These are phyloP conservation scores for Venturia pyrina DNA, from an alignment of 2,329 filamentous ascomycete genomes.

Conservation along the genomic window DNA sequence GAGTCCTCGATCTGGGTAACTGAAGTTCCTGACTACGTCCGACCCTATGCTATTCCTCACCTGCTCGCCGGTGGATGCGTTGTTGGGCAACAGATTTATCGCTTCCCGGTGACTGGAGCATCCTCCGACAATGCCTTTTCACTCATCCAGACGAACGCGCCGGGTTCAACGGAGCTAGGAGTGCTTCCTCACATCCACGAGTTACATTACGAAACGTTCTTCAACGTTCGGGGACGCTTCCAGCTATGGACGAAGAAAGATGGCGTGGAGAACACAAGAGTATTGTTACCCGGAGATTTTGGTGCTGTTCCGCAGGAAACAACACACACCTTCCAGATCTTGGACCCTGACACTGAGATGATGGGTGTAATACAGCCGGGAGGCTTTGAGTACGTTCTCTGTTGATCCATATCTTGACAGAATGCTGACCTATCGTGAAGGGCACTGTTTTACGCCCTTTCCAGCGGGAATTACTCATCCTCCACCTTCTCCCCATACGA, in stretches of 20 bases:
- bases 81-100: constrained; percentile 1
- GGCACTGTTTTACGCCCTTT: constrained; percentile 34
- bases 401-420: background rate
- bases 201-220: constrained; percentile 39
- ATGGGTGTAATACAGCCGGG: constrained; percentile 37
- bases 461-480: constrained; percentile 26
- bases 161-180: constrained; percentile 27
- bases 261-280: constrained; percentile 25
- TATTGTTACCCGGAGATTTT: constrained; percentile 37
- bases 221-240: constrained; percentile 33
- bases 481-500: constrained; percentile 28
- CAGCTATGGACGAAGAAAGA: constrained; percentile 35
- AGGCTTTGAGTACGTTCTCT: constrained; percentile 32
- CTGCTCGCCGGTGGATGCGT: background rate
- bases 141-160: constrained; percentile 17
- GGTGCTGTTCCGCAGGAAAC: constrained; percentile 36
- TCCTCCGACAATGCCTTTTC: constrained; percentile 2
- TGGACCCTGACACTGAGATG: constrained; percentile 39
- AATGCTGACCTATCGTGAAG: constrained; percentile 6
- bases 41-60: constrained; percentile 3
- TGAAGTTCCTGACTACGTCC: background rate
- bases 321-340: constrained; percentile 39
- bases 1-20: background rate
- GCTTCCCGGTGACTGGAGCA: background rate
- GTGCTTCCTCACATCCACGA: constrained; percentile 36